phyloP scores from a whole-genome alignment of 164 flowering plant genomes.

The Stephania japonica region DNA sequence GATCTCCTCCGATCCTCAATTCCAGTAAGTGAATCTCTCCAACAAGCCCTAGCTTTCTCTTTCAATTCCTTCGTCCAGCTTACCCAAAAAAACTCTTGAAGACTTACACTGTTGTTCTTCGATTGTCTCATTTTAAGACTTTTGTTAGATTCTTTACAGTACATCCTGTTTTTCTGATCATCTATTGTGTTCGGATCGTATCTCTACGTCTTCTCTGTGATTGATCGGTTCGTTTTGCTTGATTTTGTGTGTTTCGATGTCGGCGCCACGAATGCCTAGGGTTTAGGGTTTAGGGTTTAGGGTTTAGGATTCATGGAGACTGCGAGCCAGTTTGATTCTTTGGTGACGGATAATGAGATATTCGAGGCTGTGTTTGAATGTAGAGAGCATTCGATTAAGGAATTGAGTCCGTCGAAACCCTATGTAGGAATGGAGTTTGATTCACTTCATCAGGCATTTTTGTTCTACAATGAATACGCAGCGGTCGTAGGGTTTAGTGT shows the following conservation, averaged over 20 bases:
- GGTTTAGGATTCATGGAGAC: not conserved
- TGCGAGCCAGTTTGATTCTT: slow-evolving; percentile 12
- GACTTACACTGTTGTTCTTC: too few relatives aligned
- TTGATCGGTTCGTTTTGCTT: not conserved
- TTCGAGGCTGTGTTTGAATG: slow-evolving; percentile 10
- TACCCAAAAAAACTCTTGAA: too few relatives aligned
- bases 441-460: slow-evolving; percentile 15
- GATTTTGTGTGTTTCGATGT: slow-evolving; percentile 2
- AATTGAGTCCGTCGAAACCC: slow-evolving; percentile 8
- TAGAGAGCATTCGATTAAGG: slow-evolving; percentile 1
- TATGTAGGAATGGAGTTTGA: slow-evolving; percentile 19
- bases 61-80: too few relatives aligned
- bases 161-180: not conserved
- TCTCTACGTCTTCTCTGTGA: not conserved
- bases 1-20: slow-evolving; percentile 60
- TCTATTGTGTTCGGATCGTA: not conserved
- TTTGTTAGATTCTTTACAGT: not conserved
- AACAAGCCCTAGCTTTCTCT: not conserved
- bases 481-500: slow-evolving; percentile 19
- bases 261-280: not conserved
- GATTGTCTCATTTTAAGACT: too few relatives aligned
- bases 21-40: slow-evolving; percentile 12
- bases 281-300: not conserved
- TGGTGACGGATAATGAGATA: slow-evolving; percentile 13
- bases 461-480: slow-evolving; percentile 18